Evolutionary conservation across 1,284 basidiomycete species (phyloP), one percentile per base, ranked within the genome.

Genomic region (Naganishia albida): DNA sequence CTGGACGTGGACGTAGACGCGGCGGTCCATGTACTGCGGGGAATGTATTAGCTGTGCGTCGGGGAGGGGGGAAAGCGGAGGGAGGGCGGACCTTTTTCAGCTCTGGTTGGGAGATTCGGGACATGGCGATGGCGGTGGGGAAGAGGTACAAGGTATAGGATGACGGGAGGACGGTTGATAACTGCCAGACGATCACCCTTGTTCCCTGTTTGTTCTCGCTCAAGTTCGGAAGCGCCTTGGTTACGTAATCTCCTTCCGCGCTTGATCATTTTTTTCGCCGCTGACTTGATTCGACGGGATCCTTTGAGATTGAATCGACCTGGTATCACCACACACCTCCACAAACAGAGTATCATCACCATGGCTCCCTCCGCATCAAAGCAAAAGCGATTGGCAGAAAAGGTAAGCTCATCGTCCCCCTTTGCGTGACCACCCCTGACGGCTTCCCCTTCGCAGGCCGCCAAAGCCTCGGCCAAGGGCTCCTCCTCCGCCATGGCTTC

Each of bases 1-100:
- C 77, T 99, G 95, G 7, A 99, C 83, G 82, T 97, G 88, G 74
- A 99, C 84, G 80, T 93, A 93, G 72, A 98, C 83, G 72, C 89
- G 90, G 83, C 97, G 96, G 85, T 99, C 96, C 91, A 99, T 97
- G 78, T 96, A 99, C 90, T 97, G 76, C 71, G 67, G 62, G 26
- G 38, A 18, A 40, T 16, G 25, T 16, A 13, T 40, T 51, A 57
- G 57, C 53, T 20, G n/a, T n/a, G n/a, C n/a, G n/a, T 57, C 25
- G 52, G 63, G 49, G 56, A 51, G 65, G 57, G 63, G 66, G 42
- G 65, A 38, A 63, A 16, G 62, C 59, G 48, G 28, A 30, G 44
- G 48, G 54, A 67, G 13, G n/a, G 70, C 78, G 50, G 60, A 92
- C 92, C 86, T 92, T 95, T 85, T 94, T 95, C 67, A 95, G 84